phyloP scores from a whole-genome alignment of 2,329 filamentous ascomycete genomes.

The Niveomyces coronatus region DNA sequence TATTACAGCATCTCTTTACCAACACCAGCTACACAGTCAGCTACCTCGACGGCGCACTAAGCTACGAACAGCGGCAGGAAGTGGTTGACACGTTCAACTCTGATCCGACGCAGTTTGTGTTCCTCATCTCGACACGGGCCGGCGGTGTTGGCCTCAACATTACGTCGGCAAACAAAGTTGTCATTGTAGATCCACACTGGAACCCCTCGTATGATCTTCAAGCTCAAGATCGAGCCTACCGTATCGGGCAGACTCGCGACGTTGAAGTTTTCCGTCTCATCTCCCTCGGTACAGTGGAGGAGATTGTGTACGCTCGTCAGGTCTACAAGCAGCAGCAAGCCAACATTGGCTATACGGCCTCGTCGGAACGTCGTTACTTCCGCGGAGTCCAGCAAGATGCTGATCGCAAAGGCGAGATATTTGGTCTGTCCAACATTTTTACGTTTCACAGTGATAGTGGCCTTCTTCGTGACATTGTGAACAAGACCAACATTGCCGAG shows the following conservation, averaged over 20 bases:
- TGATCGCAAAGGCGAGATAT: slow-evolving; percentile 83
- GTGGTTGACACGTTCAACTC: slow-evolving; percentile 88
- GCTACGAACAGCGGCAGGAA: slow-evolving; percentile 70
- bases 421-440: slow-evolving; percentile 81
- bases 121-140: slow-evolving; percentile 87
- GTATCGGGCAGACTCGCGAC: slow-evolving; percentile 84
- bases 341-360: slow-evolving; percentile 93
- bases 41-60: slow-evolving; percentile 79
- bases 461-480: slow-evolving; percentile 87
- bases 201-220: slow-evolving; percentile 92
- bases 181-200: slow-evolving; percentile 96
- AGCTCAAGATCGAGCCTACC: slow-evolving; percentile 90
- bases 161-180: slow-evolving; percentile 94
- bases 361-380: slow-evolving; percentile 87
- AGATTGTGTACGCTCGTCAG: slow-evolving; percentile 92
- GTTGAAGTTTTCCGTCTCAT: slow-evolving; percentile 93
- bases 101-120: slow-evolving; percentile 80
- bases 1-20: slow-evolving; percentile 76
- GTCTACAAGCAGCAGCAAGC: slow-evolving; percentile 99
- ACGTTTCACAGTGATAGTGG: slow-evolving; percentile 70
- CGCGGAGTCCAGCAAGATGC: slow-evolving; percentile 81
- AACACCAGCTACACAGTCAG: slow-evolving; percentile 84
- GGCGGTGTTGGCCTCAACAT: slow-evolving; percentile 94
- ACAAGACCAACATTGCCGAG: slow-evolving; percentile 96
- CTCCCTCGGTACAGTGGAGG: slow-evolving; percentile 85